Conservation (phyloP, 371 early-diverging fungal genomes). For the Rhizopus arrhizus region DNA sequence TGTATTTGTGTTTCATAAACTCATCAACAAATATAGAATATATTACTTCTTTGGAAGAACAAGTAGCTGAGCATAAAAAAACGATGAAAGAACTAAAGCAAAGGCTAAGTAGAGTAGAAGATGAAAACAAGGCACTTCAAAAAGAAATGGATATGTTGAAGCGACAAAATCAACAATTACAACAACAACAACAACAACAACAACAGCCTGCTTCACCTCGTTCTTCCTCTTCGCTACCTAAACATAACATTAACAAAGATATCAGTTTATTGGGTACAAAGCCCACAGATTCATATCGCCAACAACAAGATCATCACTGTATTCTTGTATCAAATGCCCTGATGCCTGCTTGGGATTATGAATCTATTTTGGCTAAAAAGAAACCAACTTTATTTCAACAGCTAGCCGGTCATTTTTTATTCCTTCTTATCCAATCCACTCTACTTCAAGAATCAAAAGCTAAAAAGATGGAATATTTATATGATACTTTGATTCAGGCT, state of each 20-base stretch:
- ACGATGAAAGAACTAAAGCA: slow-evolving; percentile 54
- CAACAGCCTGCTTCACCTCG: slow-evolving; percentile 34
- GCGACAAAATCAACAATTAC: slow-evolving; percentile 42
- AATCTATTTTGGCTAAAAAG: slow-evolving; percentile 31
- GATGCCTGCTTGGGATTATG: slow-evolving; percentile 51
- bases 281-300: slow-evolving; percentile 51
- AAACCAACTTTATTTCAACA: slow-evolving; percentile 14
- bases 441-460: slow-evolving; percentile 8
- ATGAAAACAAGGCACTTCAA: slow-evolving; percentile 63
- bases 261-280: slow-evolving; percentile 50
- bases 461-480: slow-evolving; percentile 44
- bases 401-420: slow-evolving; percentile 35
- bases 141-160: slow-evolving; percentile 54
- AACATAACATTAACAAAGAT: slow-evolving; percentile 51
- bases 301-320: slow-evolving; percentile 38
- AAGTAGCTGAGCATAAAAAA: slow-evolving; percentile 70
- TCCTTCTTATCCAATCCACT: slow-evolving; percentile 33
- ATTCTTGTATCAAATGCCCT: slow-evolving; percentile 54
- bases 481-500: slow-evolving; percentile 49
- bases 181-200: neutral
- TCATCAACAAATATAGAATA: slow-evolving; percentile 59
- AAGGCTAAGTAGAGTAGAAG: slow-evolving; percentile 48
- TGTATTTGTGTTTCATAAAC: neutral
- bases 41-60: slow-evolving; percentile 77
- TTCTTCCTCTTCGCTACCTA: slow-evolving; percentile 37